A percentile compares a stretch with the other conserved stretches of the same genome.
phyloP scores from a whole-genome alignment of 306 rosid genomes.

The Chamaecrista fasciculata region DNA sequence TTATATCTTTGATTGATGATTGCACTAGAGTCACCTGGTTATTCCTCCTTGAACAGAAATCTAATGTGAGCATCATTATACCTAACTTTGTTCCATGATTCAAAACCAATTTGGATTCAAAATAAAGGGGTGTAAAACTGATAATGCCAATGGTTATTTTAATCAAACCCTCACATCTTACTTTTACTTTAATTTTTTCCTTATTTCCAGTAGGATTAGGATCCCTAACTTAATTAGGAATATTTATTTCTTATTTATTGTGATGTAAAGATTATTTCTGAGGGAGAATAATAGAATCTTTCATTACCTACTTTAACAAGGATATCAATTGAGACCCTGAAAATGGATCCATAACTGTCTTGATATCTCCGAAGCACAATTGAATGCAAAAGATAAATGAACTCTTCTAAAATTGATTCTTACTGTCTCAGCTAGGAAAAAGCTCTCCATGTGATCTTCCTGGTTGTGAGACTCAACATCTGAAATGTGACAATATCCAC shows the following conservation, averaged over 20 bases:
- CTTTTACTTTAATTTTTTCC: no score
- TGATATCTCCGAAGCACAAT: conserved; percentile 30
- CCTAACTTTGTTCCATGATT: not conserved
- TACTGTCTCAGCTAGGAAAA: conserved; percentile 95
- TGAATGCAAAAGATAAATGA: conserved; percentile 14
- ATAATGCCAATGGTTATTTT: not conserved
- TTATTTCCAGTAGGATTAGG: no score
- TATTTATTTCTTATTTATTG: no score
- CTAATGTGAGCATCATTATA: not conserved
- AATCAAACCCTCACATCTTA: not conserved
- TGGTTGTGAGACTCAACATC: conserved; percentile 89
- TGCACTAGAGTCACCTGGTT: not conserved
- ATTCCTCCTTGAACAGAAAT: not conserved
- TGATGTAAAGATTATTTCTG: no score
- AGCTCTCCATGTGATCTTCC: conserved; percentile 99
- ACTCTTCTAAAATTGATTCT: conserved; percentile 29
- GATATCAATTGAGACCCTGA: conserved; percentile 6
- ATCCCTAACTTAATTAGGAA: no score
- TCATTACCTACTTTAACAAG: conserved; percentile 9
- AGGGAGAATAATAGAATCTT: no score
- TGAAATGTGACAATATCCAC: conserved; percentile 95
- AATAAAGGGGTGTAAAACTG: not conserved
- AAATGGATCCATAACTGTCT: conserved; percentile 2
- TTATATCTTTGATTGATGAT: not conserved
- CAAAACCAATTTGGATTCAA: not conserved